Evolutionary conservation across 2,329 filamentous ascomycete genomes (phyloP), one percentile per base, ranked within the genome.

Genomic region (Aureobasidium musti): DNA sequence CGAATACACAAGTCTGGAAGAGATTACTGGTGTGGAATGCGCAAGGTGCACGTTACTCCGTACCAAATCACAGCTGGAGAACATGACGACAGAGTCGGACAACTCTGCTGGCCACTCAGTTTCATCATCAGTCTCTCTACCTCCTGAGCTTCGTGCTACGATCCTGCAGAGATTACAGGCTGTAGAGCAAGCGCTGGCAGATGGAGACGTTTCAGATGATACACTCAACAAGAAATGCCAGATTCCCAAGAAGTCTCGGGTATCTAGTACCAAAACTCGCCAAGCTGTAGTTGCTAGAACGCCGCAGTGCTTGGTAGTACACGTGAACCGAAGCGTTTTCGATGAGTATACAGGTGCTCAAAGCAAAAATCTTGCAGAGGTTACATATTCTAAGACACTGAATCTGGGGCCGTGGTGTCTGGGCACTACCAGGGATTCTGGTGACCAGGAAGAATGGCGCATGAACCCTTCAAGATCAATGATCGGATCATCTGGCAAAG

Each of bases 241-340:
- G 21, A 79, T 83, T 21, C 72, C 76, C 0, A 81, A 87, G 11
- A 87, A 89, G 72, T 87, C 87, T 71, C 87, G 89, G 73, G 86
- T 92, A 8, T 86, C 84, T 23, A 88, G 89, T 19, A 96, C 90
- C 5, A 99, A 99, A 78, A 92, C 92, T 10, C 90, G 93, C 67
- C 95, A 98, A 75, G 89, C 91, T 11, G 91, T 94, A 14, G 86
- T 99, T 71, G 92, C 91, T 3, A 84, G 93, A 35, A 85, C 92
- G 1, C 95, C 95, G 1, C 87, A 88, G 69, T 91, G 90, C 66
- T 81, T 99, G 17, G 90, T 88, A 0, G 82, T 98, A 10, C 95
- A 99, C 75, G 85, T 98, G 75, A 97, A 98, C 74, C 87, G 95
- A 47, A 97, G 93, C 60, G 86, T 95, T 0, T 98, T 97, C 72